Base-by-base conservation (phyloP, 441 rosid genomes). In the Arabidopsis hybrid region DNA sequence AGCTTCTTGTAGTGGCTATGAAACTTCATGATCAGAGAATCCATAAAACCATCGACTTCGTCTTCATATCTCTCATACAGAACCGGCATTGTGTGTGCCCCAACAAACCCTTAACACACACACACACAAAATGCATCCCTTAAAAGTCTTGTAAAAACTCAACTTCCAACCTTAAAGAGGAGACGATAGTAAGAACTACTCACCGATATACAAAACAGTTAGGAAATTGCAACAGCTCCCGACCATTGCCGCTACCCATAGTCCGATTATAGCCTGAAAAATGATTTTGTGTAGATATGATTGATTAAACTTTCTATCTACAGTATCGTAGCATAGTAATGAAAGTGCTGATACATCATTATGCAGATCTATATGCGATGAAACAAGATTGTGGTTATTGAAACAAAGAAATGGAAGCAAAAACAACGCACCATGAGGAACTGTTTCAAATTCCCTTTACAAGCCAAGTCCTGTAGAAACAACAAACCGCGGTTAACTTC, bases 151-250 rank as follows among this genome's bases (percentile, higher is more conserved):
- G 13, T 45, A n/a, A 46, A 55, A 55, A 61, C 50, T 62, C 74
- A 13, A 9, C 14, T 46, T 31, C 17, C 5, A 69, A 63, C 29
- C 58, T 55, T 32, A 4, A 56, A 50, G 36, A 38, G 1, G 47
- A 18, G 21, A 26, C 49, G 17, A 26, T 9, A 51, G 17, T 26
- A 53, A 62, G 42, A 60, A 61, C 29, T 38, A 49, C 94, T 89
- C 65, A 96, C 99, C 97, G 61, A 89, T 75, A 59, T 90, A 96
- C 10, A 93, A 9, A 75, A 93, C 97, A 31, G 98, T 91, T 35
- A 96, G 80, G 75, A 96, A 88, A 70, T 89, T 93, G 87, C 92
- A 96, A 85, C 96, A 96, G 89, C 93, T 93, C 70, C 98, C 97
- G 13, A 93, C 77, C 40, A 96, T 73, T 64, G 98, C 97, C 42